Evolutionary conservation across 2,329 filamentous ascomycete species (phyloP).

Genomic region (Colletotrichum siamense): DNA sequence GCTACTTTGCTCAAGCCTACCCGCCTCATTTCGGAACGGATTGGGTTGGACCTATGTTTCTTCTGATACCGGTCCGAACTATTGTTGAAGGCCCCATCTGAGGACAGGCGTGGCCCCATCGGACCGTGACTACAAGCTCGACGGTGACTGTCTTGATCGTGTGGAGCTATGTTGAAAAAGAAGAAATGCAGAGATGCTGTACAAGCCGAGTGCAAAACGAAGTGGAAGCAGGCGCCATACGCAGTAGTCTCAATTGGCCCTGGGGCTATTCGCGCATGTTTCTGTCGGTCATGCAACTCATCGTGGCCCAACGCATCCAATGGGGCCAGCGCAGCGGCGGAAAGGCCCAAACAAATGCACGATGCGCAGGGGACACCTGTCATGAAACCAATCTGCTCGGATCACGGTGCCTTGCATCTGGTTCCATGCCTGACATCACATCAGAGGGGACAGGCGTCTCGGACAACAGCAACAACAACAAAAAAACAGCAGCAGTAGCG

Average conservation of each 20-base stretch:
- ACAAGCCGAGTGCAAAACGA: background rate
- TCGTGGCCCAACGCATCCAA: background rate
- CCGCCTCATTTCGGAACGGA: background rate
- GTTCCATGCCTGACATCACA: background rate
- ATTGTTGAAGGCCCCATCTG: background rate
- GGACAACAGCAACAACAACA: background rate
- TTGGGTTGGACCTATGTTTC: background rate
- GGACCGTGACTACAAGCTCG: background rate
- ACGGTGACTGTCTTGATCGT: background rate
- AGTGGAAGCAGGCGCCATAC: background rate
- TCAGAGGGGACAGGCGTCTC: background rate
- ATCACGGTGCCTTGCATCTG: slow-evolving; percentile 7
- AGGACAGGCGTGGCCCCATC: background rate
- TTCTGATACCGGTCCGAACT: background rate
- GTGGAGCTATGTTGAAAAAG: background rate
- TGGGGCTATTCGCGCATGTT: background rate
- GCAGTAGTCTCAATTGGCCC: background rate
- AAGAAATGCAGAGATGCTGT: background rate
- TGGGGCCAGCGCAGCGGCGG: background rate
- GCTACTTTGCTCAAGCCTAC: background rate
- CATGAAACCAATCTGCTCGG: background rate
- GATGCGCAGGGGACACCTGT: slow-evolving; percentile 12
- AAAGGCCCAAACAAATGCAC: slow-evolving; percentile 10
- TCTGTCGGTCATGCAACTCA: slow-evolving; percentile 2
- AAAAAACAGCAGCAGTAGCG: background rate